phyloP scores from a whole-genome alignment of 176 grass and related monocot species.

The Tillandsia leiboldiana region DNA sequence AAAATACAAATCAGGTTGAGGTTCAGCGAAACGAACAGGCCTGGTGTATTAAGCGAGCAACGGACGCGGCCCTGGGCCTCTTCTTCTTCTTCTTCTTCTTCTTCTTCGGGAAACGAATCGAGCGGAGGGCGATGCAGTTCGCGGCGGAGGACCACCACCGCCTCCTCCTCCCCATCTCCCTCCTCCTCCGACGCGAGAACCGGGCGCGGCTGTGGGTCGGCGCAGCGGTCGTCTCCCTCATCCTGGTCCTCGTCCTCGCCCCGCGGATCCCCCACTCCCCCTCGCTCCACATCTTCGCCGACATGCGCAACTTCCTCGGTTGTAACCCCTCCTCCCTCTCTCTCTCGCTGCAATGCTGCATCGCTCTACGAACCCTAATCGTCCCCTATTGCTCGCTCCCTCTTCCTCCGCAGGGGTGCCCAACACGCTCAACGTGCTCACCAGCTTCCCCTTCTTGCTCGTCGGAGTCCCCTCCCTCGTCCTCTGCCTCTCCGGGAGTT shows the following conservation, averaged over 20 bases:
- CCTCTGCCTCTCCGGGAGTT: slow-evolving; percentile 75
- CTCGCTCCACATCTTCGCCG: slow-evolving; percentile 87
- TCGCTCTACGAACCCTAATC: background rate
- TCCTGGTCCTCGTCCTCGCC: slow-evolving; percentile 59
- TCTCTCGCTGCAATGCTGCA: background rate
- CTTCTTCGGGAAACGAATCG: background rate
- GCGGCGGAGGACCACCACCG: slow-evolving; percentile 28
- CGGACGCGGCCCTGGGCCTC: too few species aligned
- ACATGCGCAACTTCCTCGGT: slow-evolving; percentile 90
- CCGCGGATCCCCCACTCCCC: slow-evolving; percentile 71
- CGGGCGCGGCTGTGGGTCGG: slow-evolving; percentile 23
- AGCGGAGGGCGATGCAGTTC: slow-evolving; percentile 31
- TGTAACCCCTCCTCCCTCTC: background rate
- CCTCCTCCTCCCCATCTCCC: slow-evolving; percentile 27
- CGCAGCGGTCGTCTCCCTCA: slow-evolving; percentile 16
- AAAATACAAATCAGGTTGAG: too few species aligned
- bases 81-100: too few species aligned
- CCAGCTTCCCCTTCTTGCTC: slow-evolving; percentile 72
- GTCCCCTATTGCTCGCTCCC: background rate
- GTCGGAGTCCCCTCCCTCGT: slow-evolving; percentile 68
- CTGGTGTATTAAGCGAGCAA: too few species aligned
- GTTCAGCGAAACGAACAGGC: too few species aligned
- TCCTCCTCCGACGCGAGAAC: slow-evolving; percentile 38
- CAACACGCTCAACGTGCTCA: slow-evolving; percentile 93
- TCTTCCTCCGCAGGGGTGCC: slow-evolving; percentile 45